These are phyloP conservation scores for Penicillium nordicum DNA, from an alignment of 2,329 filamentous ascomycete species.

Conservation along the genomic window DNA sequence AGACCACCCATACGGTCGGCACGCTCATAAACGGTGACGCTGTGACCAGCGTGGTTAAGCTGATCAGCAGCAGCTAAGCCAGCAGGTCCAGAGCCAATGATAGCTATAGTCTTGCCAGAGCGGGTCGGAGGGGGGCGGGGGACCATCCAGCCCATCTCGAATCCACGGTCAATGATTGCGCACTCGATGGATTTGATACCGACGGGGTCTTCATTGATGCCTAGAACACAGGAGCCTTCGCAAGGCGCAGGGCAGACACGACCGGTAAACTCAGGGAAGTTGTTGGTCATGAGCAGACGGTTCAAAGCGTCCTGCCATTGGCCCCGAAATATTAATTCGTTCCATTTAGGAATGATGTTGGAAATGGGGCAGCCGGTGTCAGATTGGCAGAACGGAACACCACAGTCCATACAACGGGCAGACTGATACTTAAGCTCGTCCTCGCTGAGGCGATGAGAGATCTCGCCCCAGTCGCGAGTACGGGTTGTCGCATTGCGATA, in stretches of 20 bases:
- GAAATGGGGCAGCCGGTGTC: constrained; percentile 93
- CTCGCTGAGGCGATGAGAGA: constrained; percentile 81
- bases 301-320: constrained; percentile 92
- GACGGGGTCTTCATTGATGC: constrained; percentile 94
- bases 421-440: constrained; percentile 96
- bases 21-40: constrained; percentile 87
- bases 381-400: constrained; percentile 96
- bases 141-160: constrained; percentile 98
- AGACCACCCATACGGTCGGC: constrained; percentile 86
- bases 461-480: constrained; percentile 89
- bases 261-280: constrained; percentile 97
- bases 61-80: constrained; percentile 90
- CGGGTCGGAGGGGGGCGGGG: constrained; percentile 73
- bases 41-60: constrained; percentile 87
- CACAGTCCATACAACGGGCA: constrained; percentile 97
- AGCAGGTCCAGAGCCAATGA: constrained; percentile 89
- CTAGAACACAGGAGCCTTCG: constrained; percentile 91
- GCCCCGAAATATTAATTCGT: constrained; percentile 70
- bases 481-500: constrained; percentile 81
- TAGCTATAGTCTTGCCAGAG: constrained; percentile 80
- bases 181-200: constrained; percentile 99
- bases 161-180: constrained; percentile 94
- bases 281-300: constrained; percentile 91
- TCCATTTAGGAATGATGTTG: constrained; percentile 98
- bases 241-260: constrained; percentile 96